phyloP scores from a whole-genome alignment of 2,329 filamentous ascomycete genomes.

The Alternaria panax region DNA sequence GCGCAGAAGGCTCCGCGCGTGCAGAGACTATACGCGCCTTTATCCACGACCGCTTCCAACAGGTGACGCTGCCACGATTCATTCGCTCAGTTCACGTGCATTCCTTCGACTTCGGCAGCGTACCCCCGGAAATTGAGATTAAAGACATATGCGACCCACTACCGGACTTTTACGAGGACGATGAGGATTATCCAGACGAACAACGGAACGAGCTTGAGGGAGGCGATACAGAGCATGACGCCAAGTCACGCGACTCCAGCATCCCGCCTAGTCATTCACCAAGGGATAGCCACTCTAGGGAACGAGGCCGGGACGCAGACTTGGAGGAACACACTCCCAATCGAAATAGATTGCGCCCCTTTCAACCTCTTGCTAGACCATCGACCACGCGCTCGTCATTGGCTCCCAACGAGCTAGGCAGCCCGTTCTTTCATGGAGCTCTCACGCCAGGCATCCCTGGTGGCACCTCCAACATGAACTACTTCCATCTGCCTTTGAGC shows the following conservation, averaged over 20 bases:
- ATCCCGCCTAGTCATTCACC: slow-evolving; percentile 43
- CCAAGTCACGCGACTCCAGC: slow-evolving; percentile 32
- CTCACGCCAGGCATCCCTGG: slow-evolving; percentile 69
- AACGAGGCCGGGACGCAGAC: slow-evolving; percentile 29
- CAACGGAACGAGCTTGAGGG: slow-evolving; percentile 56
- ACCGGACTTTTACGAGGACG: slow-evolving; percentile 93
- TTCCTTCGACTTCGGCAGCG: slow-evolving; percentile 87
- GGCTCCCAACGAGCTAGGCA: slow-evolving; percentile 46
- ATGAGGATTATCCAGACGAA: slow-evolving; percentile 68
- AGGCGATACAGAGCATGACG: slow-evolving; percentile 28
- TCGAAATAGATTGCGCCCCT: slow-evolving; percentile 31
- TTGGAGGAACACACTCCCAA: slow-evolving; percentile 23
- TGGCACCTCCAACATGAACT: slow-evolving; percentile 78
- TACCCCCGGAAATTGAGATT: slow-evolving; percentile 84
- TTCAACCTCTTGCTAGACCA: slow-evolving; percentile 36
- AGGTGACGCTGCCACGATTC: slow-evolving; percentile 88
- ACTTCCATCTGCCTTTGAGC: slow-evolving; percentile 80
- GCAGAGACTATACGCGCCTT: slow-evolving; percentile 89
- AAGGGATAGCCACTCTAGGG: slow-evolving; percentile 40
- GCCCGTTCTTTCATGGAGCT: slow-evolving; percentile 50
- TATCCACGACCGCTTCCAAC: slow-evolving; percentile 94
- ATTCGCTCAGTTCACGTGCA: slow-evolving; percentile 96
- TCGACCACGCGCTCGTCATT: slow-evolving; percentile 39
- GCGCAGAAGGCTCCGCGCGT: slow-evolving; percentile 83
- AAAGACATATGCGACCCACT: slow-evolving; percentile 97